Evolutionary conservation across 2,329 filamentous ascomycete genomes (phyloP), one percentile per base, ranked within the genome.

Genomic region (Sordariomycetes sp.): DNA sequence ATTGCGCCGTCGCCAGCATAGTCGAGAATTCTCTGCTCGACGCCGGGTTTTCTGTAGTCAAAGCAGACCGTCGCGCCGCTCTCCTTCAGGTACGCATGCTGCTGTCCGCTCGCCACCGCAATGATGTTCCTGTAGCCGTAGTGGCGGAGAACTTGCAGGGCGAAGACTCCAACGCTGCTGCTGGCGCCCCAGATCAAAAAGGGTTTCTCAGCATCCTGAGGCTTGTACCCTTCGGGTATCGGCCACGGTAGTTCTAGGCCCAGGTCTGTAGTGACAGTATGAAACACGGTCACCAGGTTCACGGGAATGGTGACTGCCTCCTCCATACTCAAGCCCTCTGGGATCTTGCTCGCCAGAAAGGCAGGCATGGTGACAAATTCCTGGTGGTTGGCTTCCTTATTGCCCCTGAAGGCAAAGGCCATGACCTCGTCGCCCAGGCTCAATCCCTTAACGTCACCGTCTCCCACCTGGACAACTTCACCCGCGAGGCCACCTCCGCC

Each of bases 271-370:
- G 51, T 55, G 3, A 71, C 47, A 5, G 70, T 57, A 46, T 80
- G 72, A 48, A 78, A 72, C 9, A 69, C 71, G 0, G 74, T 79
- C 20, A 79, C 66, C 19, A 75, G 51, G 42, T 76, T 79, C 32
- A 70, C 68, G 0, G 72, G 66, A 3, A 78, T 48, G 0, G 72
- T 74, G 6, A 65, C 68, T 2, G 70, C 71, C 39, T 66, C 58
- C 30, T 61, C 46, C 26, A 64, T 46, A 1, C 56, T 57, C 20
- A 68, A 46, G 17, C 51, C 55, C 9, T 49, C 38, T 2, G 68
- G 66, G 16, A 73, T 38, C 42, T 59, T 64, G 10, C 60, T 64
- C 9, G 68, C 57, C 11, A 71, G 51, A 52, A 63, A 70, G 18
- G 66, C 63, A 0, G 68, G 64, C 0, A 64, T 55, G 1, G 71